Evolutionary conservation across 345 rosid genomes (phyloP), one percentile per base, ranked within the genome.

Genomic region (Syzygium grande): DNA sequence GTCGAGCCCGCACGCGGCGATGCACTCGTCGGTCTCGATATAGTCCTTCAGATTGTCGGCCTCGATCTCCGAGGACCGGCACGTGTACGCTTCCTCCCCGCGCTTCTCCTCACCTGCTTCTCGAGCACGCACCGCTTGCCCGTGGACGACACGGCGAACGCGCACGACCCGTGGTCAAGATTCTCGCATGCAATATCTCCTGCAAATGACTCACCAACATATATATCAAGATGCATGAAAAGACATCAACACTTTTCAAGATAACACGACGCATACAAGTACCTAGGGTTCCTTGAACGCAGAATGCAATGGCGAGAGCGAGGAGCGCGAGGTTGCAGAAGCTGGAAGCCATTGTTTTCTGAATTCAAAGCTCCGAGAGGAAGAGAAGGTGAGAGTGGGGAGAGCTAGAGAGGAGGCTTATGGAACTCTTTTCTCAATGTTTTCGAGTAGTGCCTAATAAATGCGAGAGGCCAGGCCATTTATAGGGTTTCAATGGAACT

Each of bases 121-220:
- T 97, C 98, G 12, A 97, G 92, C 88, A 97, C 94, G 49, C 98
- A 96, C 6, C 99, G 97, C 87, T 95, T 96, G 34, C 98, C 96
- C 0, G 94, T 65, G 5, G 96, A 94, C 34, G 99, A 94, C 52
- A 97, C 93, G 19, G 99, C 97, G 25, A 93, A 97, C 5, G 98
- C 92, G 73, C 99, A 97, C 9, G 92, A 89, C 27, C 92, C 92
- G 84, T 94, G 88, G 89, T 93, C 91, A n/a, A 97, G 92, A 46
- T 92, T 89, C 88, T 95, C 96, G 78, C 99, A 97, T 86, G 89
- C 89, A 59, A 97, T 91, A 59, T 91, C 96, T 51, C 94, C 92
- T 89, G 88, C 52, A 87, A 68, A 17, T 11, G 3, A 68, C 80
- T 34, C 46, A 5, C 80, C 80, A 1, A 68, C 80, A 19, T 4